phyloP scores from a whole-genome alignment of 2,329 filamentous ascomycete genomes.

The Pseudogymnoascus pannorum region DNA sequence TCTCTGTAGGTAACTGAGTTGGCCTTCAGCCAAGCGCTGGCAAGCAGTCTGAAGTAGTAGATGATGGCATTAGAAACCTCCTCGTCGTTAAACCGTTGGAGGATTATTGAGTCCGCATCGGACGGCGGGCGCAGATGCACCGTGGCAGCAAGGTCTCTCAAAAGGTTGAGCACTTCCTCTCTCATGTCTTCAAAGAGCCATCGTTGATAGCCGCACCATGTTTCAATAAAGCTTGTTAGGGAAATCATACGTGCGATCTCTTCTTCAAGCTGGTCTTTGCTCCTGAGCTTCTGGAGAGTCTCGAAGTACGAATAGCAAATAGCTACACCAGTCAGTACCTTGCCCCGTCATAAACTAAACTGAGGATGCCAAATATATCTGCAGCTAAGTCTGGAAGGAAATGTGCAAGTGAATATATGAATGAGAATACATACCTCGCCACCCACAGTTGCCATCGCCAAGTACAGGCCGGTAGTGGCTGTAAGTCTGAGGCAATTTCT shows the following conservation, averaged over 20 bases:
- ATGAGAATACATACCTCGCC: slow-evolving; percentile 67
- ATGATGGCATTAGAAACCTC: slow-evolving; percentile 66
- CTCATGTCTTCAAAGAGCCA: slow-evolving; percentile 77
- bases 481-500: slow-evolving; percentile 78
- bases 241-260: slow-evolving; percentile 67
- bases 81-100: slow-evolving; percentile 66
- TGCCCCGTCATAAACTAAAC: slow-evolving; percentile 13
- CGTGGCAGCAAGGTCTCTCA: slow-evolving; percentile 55
- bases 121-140: slow-evolving; percentile 37
- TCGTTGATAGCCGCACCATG: slow-evolving; percentile 62
- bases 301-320: slow-evolving; percentile 93
- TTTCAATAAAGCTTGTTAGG: slow-evolving; percentile 62
- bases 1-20: slow-evolving; percentile 61
- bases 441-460: slow-evolving; percentile 94
- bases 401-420: background rate
- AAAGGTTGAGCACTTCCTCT: slow-evolving; percentile 62
- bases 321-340: slow-evolving; percentile 44
- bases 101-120: slow-evolving; percentile 49
- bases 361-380: background rate
- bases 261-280: slow-evolving; percentile 55
- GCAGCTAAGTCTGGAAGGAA: background rate
- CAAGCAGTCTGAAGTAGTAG: too few species aligned
- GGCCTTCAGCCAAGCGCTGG: slow-evolving; percentile 74
- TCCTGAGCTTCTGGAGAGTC: slow-evolving; percentile 62
- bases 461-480: slow-evolving; percentile 80